phyloP scores from a whole-genome alignment of 2,329 filamentous ascomycete species.

The Neofusicoccum laricinum region DNA sequence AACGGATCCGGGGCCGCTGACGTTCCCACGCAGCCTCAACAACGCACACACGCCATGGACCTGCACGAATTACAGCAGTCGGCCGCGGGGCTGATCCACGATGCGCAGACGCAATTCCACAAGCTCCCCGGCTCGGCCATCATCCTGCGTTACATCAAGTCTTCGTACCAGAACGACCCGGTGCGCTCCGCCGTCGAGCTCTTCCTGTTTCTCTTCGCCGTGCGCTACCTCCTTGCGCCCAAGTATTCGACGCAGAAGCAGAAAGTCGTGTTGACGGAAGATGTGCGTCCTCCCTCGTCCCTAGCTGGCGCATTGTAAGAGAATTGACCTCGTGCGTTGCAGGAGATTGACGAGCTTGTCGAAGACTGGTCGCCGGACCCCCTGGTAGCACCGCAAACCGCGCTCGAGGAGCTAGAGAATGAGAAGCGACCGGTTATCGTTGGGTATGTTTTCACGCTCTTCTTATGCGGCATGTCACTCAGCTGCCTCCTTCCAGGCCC shows the following conservation, averaged over 20 bases:
- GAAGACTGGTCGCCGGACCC: conserved; percentile 97
- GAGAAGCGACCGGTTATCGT: conserved; percentile 85
- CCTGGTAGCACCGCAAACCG: conserved; percentile 69
- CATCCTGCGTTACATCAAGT: conserved; percentile 90
- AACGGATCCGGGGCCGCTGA: neutral
- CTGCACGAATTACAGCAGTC: conserved; percentile 54
- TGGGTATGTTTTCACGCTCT: conserved; percentile 57
- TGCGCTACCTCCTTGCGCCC: conserved; percentile 86
- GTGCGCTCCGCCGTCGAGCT: conserved; percentile 91
- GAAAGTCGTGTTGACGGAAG: conserved; percentile 84
- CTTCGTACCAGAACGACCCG: conserved; percentile 96
- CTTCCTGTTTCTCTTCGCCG: conserved; percentile 90
- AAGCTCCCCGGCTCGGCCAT: conserved; percentile 92
- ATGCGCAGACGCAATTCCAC: conserved; percentile 69
- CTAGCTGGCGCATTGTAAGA: too few species aligned
- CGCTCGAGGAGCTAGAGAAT: conserved; percentile 75
- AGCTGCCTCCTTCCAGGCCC: conserved; percentile 54
- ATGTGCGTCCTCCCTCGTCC: conserved; percentile 34
- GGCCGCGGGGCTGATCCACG: conserved; percentile 53
- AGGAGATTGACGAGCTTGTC: conserved; percentile 94
- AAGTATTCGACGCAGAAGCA: conserved; percentile 90
- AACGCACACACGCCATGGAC: conserved; percentile 48
- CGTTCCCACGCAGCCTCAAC: neutral
- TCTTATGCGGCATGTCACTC: neutral
- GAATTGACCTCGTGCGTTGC: conserved; percentile 9